phyloP scores from a whole-genome alignment of 768 basidiomycete species.

The Leccinum fibrillosum region DNA sequence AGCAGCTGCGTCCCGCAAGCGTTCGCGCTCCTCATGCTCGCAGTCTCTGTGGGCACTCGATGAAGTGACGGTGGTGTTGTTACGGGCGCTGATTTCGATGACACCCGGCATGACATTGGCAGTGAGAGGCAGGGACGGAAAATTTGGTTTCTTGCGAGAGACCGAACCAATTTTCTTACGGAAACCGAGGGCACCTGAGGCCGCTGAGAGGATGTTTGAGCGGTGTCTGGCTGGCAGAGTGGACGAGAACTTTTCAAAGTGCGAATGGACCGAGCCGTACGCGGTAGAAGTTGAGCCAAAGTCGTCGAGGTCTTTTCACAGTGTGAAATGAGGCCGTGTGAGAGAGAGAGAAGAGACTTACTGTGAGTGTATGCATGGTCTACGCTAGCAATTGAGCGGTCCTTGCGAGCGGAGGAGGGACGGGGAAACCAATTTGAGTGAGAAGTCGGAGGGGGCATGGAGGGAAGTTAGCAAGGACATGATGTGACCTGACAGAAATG shows the following conservation, averaged over 20 bases:
- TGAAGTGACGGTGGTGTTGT: slow-evolving; percentile 17
- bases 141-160: slow-evolving; percentile 38
- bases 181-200: slow-evolving; percentile 49
- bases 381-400: too few relatives aligned
- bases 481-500: not conserved
- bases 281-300: slow-evolving; percentile 15
- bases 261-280: slow-evolving; percentile 8
- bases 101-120: slow-evolving; percentile 58
- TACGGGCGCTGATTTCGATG: slow-evolving; percentile 63
- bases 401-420: slow-evolving; percentile 1
- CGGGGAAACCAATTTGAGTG: slow-evolving; percentile 18
- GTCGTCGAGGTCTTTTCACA: slow-evolving; percentile 17
- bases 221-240: slow-evolving; percentile 34
- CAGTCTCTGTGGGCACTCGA: slow-evolving; percentile 36
- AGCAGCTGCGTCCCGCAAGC: slow-evolving; percentile 73
- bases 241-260: slow-evolving; percentile 2
- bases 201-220: slow-evolving; percentile 48
- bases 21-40: slow-evolving; percentile 71
- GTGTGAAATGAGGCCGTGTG: not conserved
- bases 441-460: not conserved
- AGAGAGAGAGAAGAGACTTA: not conserved
- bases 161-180: slow-evolving; percentile 39
- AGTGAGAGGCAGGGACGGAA: slow-evolving; percentile 25
- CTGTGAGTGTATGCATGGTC: not conserved
- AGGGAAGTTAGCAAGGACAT: slow-evolving; percentile 12